Evolutionary conservation across 2,329 filamentous ascomycete genomes (phyloP).

Genomic region (Xylariaceae sp.): DNA sequence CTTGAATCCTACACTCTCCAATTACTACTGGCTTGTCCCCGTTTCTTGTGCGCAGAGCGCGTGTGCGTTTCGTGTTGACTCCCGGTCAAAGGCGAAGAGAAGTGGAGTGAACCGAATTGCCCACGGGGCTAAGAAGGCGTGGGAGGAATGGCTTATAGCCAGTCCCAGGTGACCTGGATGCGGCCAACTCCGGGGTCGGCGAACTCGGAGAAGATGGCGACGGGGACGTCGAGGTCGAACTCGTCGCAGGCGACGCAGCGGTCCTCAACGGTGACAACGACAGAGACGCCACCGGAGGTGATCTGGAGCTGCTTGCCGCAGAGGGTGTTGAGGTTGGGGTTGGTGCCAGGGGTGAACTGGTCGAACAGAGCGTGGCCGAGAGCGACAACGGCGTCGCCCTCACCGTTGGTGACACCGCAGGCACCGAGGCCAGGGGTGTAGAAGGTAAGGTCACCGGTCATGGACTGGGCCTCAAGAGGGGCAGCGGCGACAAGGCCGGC

Average conservation of each 20-base stretch:
- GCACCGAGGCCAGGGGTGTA: constrained; percentile 19
- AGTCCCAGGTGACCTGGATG: constrained; percentile 16
- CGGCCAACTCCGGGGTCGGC: constrained; percentile 13
- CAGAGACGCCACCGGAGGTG: constrained; percentile 8
- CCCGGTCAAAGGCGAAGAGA: too few species aligned
- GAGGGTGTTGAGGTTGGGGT: constrained; percentile 20
- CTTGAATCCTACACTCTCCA: too few species aligned
- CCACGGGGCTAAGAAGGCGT: too few species aligned
- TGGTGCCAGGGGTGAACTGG: constrained; percentile 15
- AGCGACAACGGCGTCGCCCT: constrained; percentile 16
- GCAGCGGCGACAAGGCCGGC: constrained; percentile 41
- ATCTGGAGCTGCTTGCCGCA: constrained; percentile 19
- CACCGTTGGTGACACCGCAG: constrained; percentile 16
- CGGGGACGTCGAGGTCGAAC: constrained; percentile 18
- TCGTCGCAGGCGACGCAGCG: constrained; percentile 15
- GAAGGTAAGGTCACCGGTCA: constrained; percentile 18
- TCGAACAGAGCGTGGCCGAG: constrained; percentile 16
- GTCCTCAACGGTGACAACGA: constrained; percentile 17
- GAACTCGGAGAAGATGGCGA: constrained; percentile 14
- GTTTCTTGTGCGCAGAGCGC: too few species aligned
- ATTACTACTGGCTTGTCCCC: too few species aligned
- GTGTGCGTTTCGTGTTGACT: too few species aligned
- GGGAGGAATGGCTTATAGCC: constrained; percentile 2
- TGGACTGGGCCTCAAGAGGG: background rate
- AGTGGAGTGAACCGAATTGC: too few species aligned